Percentiles rank a stretch among this genome's conserved stretches.
Evolutionary conservation across 306 rosid species (phyloP).

Genomic region (Gynostemma pentaphyllum): DNA sequence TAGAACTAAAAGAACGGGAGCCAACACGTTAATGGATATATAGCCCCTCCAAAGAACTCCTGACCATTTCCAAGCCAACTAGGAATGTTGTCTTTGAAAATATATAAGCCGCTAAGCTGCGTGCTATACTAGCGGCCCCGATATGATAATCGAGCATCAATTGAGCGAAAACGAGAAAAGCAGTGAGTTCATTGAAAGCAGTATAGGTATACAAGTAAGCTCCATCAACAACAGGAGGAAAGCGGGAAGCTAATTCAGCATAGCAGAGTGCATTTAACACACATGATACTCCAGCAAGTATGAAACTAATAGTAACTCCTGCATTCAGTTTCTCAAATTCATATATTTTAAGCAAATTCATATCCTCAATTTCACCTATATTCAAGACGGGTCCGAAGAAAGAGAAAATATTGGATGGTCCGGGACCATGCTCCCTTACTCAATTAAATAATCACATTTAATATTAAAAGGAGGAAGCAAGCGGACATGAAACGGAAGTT

Average conservation of each 20-base stretch:
- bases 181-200: constrained; percentile 88
- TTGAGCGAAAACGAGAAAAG: constrained; percentile 89
- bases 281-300: constrained; percentile 78
- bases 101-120: constrained; percentile 79
- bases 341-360: too few species aligned
- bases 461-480: too few species aligned
- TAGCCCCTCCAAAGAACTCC: constrained; percentile 49
- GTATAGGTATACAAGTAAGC: constrained; percentile 85
- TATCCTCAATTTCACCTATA: too few species aligned
- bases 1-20: constrained; percentile 71
- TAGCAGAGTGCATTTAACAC: constrained; percentile 90
- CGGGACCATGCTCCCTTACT: too few species aligned
- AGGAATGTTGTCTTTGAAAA: constrained; percentile 69
- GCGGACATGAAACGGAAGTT: too few species aligned
- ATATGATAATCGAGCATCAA: constrained; percentile 93
- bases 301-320: constrained; percentile 86
- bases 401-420: too few species aligned
- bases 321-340: too few species aligned
- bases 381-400: too few species aligned
- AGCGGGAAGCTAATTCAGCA: constrained; percentile 79
- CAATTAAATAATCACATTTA: too few species aligned
- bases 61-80: constrained; percentile 85
- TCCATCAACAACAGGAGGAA: constrained; percentile 95
- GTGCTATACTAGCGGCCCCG: constrained; percentile 95
- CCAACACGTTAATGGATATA: constrained; percentile 76